Conservation (phyloP, 2,329 filamentous ascomycete species). For the Xylariaceae sp. region DNA sequence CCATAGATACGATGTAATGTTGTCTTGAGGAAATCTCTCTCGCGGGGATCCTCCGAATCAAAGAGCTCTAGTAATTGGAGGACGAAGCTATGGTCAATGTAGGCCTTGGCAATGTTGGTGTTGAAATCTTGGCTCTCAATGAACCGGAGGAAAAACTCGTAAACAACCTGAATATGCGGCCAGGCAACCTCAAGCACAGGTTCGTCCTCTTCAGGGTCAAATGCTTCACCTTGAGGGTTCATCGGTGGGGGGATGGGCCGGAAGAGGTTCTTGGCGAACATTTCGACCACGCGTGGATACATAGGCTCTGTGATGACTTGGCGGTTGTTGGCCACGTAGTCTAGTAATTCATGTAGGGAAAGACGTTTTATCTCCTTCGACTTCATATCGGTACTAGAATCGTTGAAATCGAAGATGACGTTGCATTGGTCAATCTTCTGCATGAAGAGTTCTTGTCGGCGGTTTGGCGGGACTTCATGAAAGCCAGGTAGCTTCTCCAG, state of each 20-base stretch:
- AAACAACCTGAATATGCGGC: slow-evolving; percentile 99
- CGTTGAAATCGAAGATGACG: slow-evolving; percentile 99
- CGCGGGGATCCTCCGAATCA: slow-evolving; percentile 95
- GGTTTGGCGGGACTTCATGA: slow-evolving; percentile 94
- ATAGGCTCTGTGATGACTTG: slow-evolving; percentile 99
- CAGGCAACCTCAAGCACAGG: slow-evolving; percentile 97
- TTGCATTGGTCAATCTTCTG: slow-evolving; percentile 99
- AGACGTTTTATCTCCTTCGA: slow-evolving; percentile 99
- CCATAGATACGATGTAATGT: slow-evolving; percentile 98
- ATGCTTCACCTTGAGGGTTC: slow-evolving; percentile 97
- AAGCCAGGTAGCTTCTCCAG: slow-evolving; percentile 97
- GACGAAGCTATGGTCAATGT: slow-evolving; percentile 98
- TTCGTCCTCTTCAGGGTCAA: slow-evolving; percentile 98
- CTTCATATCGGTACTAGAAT: slow-evolving; percentile 98
- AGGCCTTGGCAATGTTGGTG: slow-evolving; percentile 98
- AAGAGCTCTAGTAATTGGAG: slow-evolving; percentile 96
- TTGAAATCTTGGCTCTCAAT: slow-evolving; percentile 99
- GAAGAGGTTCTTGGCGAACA: slow-evolving; percentile 99
- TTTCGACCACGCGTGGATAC: slow-evolving; percentile 97
- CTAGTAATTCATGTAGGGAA: slow-evolving; percentile 91
- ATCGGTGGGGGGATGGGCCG: slow-evolving; percentile 95
- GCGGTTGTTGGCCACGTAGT: slow-evolving; percentile 98
- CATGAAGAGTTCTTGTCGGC: slow-evolving; percentile 97
- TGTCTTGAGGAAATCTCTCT: slow-evolving; percentile 97
- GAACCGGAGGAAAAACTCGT: slow-evolving; percentile 98